A percentile compares a stretch with the other conserved stretches of the same genome.
These are phyloP conservation scores for Quillaja saponaria DNA, from an alignment of 306 rosid genomes.

Conservation along the genomic window DNA sequence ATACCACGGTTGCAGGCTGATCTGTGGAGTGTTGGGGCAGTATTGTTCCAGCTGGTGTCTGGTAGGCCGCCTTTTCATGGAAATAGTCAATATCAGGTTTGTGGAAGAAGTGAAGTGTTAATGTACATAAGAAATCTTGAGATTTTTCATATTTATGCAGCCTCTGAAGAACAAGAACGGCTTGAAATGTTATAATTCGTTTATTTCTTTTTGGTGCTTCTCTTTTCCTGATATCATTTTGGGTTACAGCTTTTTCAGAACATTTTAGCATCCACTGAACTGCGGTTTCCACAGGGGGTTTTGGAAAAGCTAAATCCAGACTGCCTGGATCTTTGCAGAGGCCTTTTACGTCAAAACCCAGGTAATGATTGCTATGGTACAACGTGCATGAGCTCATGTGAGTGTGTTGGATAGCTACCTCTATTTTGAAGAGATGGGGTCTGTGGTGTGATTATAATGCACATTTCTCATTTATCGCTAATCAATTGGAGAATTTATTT, in stretches of 20 bases:
- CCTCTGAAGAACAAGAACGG: neutral
- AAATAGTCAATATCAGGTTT: slow-evolving; percentile 76
- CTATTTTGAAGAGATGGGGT: slow-evolving; percentile 7
- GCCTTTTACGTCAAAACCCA: slow-evolving; percentile 80
- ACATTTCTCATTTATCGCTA: slow-evolving; percentile 10
- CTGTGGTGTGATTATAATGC: slow-evolving; percentile 10
- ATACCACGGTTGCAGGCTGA: slow-evolving; percentile 73
- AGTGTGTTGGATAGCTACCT: slow-evolving; percentile 6
- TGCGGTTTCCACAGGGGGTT: slow-evolving; percentile 67
- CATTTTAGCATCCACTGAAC: slow-evolving; percentile 67
- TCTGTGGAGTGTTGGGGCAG: slow-evolving; percentile 98
- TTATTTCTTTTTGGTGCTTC: slow-evolving; percentile 8
- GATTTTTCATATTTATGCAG: neutral
- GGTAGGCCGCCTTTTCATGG: slow-evolving; percentile 94
- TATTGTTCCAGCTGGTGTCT: slow-evolving; percentile 80
- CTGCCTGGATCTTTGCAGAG: slow-evolving; percentile 88
- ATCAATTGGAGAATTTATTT: slow-evolving; percentile 7
- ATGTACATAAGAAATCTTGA: neutral
- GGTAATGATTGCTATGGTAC: slow-evolving; percentile 50
- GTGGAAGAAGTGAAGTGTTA: neutral
- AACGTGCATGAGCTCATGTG: slow-evolving; percentile 13
- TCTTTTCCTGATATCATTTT: slow-evolving; percentile 28
- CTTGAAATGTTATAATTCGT: neutral
- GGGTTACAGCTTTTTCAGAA: slow-evolving; percentile 83
- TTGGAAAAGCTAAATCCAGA: slow-evolving; percentile 69